Percentiles rank a stretch among this genome's conserved stretches.
Evolutionary conservation across 495 filamentous ascomycete species (phyloP).

Genomic region (Durotheca rogersii): DNA sequence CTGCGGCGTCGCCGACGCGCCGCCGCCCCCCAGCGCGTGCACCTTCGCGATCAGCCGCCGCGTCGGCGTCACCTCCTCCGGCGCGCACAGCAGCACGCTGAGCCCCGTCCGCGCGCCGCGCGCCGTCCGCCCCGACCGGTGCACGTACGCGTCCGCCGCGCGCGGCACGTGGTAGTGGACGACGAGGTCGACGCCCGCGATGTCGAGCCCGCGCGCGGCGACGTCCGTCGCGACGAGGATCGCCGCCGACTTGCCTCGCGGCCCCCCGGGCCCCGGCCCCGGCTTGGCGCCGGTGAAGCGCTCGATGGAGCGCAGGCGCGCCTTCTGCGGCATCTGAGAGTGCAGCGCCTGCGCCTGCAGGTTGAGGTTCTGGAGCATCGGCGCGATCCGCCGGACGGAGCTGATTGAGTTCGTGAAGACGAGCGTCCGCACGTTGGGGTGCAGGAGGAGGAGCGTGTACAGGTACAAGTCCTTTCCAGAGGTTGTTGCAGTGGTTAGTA

Average conservation of each 20-base stretch:
- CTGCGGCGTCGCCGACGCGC: no score
- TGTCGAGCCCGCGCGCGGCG: constrained; percentile 94
- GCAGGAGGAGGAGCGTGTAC: constrained; percentile 81
- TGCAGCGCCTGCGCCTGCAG: constrained; percentile 79
- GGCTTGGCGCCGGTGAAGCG: constrained; percentile 70
- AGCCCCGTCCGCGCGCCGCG: constrained; percentile 74
- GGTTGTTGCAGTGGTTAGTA: no score
- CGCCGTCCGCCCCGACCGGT: constrained; percentile 92
- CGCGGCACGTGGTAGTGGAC: constrained; percentile 95
- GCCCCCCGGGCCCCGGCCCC: no score
- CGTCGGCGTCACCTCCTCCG: constrained; percentile 84
- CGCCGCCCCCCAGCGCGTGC: constrained; percentile 60
- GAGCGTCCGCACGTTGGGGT: constrained; percentile 74
- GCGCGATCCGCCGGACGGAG: constrained; percentile 81
- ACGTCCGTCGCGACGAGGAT: constrained; percentile 88
- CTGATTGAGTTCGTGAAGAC: constrained; percentile 96
- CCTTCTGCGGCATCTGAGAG: constrained; percentile 94
- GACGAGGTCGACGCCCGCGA: constrained; percentile 80
- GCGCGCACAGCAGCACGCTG: constrained; percentile 83
- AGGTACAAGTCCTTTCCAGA: constrained; percentile 76
- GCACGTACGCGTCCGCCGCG: constrained; percentile 89
- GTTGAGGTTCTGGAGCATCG: constrained; percentile 79
- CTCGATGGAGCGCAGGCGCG: constrained; percentile 89
- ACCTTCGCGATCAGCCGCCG: constrained; percentile 84
- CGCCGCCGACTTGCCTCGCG: no score